A percentile compares a stretch with the other conserved stretches of the same genome.
phyloP scores from a whole-genome alignment of 2,329 filamentous ascomycete species.

The Neonectria faginata region DNA sequence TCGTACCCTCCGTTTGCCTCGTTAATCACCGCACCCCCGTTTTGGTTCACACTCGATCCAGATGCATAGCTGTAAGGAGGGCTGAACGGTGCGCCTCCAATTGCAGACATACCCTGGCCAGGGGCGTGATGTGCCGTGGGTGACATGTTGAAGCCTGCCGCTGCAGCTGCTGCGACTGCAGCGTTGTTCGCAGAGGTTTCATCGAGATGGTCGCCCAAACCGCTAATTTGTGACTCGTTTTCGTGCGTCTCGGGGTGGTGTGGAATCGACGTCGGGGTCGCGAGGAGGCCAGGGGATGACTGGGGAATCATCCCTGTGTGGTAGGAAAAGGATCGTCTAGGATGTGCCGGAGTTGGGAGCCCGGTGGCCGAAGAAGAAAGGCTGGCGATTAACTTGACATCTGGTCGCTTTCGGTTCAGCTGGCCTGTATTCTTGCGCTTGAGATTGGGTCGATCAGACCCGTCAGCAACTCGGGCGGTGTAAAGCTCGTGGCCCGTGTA shows the following conservation, averaged over 20 bases:
- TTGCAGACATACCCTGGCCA: constrained; percentile 46
- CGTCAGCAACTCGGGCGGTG: constrained; percentile 52
- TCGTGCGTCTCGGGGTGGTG: constrained; percentile 51
- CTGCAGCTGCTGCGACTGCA: constrained; percentile 51
- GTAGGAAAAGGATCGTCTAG: constrained; percentile 55
- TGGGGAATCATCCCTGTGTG: constrained; percentile 51
- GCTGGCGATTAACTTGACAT: constrained; percentile 51
- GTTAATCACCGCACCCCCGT: constrained; percentile 45
- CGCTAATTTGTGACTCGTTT: constrained; percentile 46
- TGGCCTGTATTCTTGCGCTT: constrained; percentile 63
- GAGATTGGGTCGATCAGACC: constrained; percentile 53
- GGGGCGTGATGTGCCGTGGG: constrained; percentile 36
- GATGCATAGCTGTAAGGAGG: constrained; percentile 57
- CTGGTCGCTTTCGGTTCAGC: constrained; percentile 54
- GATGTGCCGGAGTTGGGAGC: constrained; percentile 48
- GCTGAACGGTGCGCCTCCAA: constrained; percentile 53
- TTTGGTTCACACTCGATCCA: constrained; percentile 46
- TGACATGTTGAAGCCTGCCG: constrained; percentile 52
- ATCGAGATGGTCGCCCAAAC: constrained; percentile 50
- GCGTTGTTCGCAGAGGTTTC: constrained; percentile 51
- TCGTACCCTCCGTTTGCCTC: constrained; percentile 60
- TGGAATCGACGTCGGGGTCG: constrained; percentile 53
- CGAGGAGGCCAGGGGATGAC: constrained; percentile 54
- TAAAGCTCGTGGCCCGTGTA: constrained; percentile 64
- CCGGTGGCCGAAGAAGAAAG: constrained; percentile 44